phyloP scores from a whole-genome alignment of 768 basidiomycete genomes.

The Lactarius hengduanensis region DNA sequence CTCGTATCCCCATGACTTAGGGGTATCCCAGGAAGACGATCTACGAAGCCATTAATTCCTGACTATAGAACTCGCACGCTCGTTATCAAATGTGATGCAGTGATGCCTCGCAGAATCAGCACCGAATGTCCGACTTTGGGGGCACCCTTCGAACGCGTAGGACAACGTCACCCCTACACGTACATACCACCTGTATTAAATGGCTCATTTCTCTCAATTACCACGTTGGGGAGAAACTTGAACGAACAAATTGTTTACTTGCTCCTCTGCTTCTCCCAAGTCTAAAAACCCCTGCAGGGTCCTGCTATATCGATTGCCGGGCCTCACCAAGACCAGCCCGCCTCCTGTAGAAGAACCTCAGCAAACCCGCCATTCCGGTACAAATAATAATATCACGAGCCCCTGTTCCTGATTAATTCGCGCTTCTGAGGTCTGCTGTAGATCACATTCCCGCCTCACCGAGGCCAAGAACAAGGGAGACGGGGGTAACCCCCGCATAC shows the following conservation, averaged over 20 bases:
- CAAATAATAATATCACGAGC: background rate
- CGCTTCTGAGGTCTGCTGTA: background rate
- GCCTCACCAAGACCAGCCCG: background rate
- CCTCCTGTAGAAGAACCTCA: background rate
- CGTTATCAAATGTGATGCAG: background rate
- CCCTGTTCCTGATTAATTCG: slow-evolving; percentile 1
- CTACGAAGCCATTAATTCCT: background rate
- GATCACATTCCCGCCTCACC: background rate
- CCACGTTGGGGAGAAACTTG: background rate
- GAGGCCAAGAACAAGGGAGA: background rate
- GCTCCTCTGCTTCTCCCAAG: background rate
- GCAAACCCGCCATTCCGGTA: background rate
- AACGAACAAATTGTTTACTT: background rate
- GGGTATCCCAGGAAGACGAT: background rate
- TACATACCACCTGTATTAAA: background rate
- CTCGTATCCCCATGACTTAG: background rate
- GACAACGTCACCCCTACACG: background rate
- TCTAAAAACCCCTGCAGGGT: background rate
- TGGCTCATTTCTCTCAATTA: background rate
- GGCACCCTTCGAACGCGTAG: background rate
- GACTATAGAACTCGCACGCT: background rate
- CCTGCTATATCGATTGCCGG: background rate
- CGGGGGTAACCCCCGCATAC: background rate
- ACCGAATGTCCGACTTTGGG: background rate
- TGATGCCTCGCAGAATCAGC: background rate